Evolutionary conservation across 2,329 filamentous ascomycete genomes (phyloP), one percentile per base, ranked within the genome.

Genomic region (Pestalotiopsis sp.): DNA sequence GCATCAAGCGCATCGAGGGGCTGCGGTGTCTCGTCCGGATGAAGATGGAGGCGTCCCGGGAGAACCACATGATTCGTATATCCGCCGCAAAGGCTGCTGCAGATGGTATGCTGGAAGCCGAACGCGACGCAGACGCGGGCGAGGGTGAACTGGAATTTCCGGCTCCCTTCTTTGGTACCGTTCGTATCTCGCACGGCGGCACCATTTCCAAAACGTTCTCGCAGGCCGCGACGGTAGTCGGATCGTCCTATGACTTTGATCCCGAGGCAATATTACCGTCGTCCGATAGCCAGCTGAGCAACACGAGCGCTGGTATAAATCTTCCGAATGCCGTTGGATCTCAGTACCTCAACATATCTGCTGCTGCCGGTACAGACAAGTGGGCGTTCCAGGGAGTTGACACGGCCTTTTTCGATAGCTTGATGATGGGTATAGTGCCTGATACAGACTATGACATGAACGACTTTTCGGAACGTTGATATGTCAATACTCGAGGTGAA

Each of bases 11-110:
- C 60, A 76, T 75, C n/a, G 72, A 73, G 17, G 68, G 81, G 49
- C 69, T 82, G 17, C 71, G 72, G 17, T 70, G 73, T 27, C 70
- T 82, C 11, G 68, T 82, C 25, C 72, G 70, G 65, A 78, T 82
- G 45, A 79, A 81, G 67, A 74, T 73, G 11, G 75, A 79, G 36
- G 76, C 75, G 58, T 67, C 75, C 2, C 70, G 70, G 20, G 70
- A 70, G 5, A 62, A 65, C 23, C 39, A 38, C 2, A 69, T 71
- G 77, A 2, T 23, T 11, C 57, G 6, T 14, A 60, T 60, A 2
- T 36, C 31, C 9, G 31, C 57, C 1, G 31, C 57, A 17, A 60
- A 38, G 23, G 17, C 57, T 13, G 25, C 31, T 17, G 14, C 20
- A 63, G 12, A 31, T 14, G 57, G 20, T 17, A 31, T 60, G 13